A percentile compares a stretch with the other conserved stretches of the same genome.
Conservation (phyloP, 768 basidiomycete genomes). For the Rhodotorula toruloides region DNA sequence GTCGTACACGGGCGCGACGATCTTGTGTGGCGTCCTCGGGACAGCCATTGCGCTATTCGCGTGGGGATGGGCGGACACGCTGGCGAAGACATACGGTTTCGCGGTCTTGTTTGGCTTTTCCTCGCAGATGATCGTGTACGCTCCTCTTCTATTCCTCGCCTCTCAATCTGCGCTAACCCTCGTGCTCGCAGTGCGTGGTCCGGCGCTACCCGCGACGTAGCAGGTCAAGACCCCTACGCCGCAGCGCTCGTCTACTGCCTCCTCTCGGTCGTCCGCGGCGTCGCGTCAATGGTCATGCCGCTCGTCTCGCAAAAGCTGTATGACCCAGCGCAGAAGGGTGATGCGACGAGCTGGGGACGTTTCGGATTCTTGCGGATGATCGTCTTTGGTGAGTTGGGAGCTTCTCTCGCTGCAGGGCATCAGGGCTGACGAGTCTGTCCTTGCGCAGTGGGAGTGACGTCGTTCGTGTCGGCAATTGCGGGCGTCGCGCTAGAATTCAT, state of each 20-base stretch:
- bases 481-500: background rate
- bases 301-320: constrained; percentile 6
- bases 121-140: constrained; percentile 8
- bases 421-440: background rate
- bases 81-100: constrained; percentile 13
- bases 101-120: background rate
- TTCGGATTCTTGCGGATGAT: too few relatives aligned
- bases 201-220: background rate
- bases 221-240: constrained; percentile 6
- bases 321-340: too few relatives aligned
- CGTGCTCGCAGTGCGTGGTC: background rate
- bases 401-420: too few relatives aligned
- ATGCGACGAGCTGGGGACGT: too few relatives aligned
- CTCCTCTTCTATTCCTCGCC: background rate
- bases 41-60: constrained; percentile 10
- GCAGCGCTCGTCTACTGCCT: constrained; percentile 13
- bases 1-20: background rate
- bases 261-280: constrained; percentile 14
- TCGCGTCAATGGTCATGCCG: constrained; percentile 14
- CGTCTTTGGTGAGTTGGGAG: too few relatives aligned
- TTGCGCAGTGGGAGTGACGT: background rate
- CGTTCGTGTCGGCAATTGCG: background rate
- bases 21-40: constrained; percentile 9
- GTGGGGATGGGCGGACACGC: constrained; percentile 12
- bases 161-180: background rate